Evolutionary conservation across 2,329 filamentous ascomycete genomes (phyloP).

Genomic region (Monosporascus sp.): DNA sequence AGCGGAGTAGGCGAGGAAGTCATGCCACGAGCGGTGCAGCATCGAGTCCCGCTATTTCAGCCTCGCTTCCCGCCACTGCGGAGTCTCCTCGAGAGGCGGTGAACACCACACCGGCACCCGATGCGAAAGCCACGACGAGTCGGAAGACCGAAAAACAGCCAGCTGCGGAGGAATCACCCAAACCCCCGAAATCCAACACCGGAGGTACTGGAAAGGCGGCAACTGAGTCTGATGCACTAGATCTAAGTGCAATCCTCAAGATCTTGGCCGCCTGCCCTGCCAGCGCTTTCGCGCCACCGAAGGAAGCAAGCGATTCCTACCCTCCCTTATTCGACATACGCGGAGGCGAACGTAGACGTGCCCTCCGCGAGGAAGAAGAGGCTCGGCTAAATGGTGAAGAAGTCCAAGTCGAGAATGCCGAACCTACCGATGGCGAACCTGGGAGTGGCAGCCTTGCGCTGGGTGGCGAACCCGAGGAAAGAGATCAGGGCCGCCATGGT

Average conservation of each 20-base stretch:
- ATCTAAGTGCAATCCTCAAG: conserved; percentile 21
- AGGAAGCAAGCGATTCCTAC: conserved; percentile 32
- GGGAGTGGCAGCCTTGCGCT: conserved; percentile 83
- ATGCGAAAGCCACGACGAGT: conserved; percentile 22
- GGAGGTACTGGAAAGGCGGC: conserved; percentile 1
- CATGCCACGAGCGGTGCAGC: conserved; percentile 76
- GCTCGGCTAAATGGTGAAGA: conserved; percentile 45
- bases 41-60: conserved; percentile 73
- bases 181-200: conserved; percentile 5
- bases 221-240: conserved; percentile 10
- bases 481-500: conserved; percentile 50
- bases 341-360: conserved; percentile 76
- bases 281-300: conserved; percentile 35
- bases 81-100: conserved; percentile 44
- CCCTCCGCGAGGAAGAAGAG: conserved; percentile 69
- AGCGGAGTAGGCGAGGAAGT: conserved; percentile 66
- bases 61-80: conserved; percentile 48
- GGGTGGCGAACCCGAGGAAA: conserved; percentile 87
- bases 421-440: conserved; percentile 64
- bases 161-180: conserved; percentile 8
- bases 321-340: conserved; percentile 79
- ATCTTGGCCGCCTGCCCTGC: conserved; percentile 16
- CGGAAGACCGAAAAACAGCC: conserved; percentile 25
- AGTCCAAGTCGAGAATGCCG: conserved; percentile 39
- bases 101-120: conserved; percentile 29